phyloP scores from a whole-genome alignment of 345 rosid genomes.

The Aquilaria sinensis region DNA sequence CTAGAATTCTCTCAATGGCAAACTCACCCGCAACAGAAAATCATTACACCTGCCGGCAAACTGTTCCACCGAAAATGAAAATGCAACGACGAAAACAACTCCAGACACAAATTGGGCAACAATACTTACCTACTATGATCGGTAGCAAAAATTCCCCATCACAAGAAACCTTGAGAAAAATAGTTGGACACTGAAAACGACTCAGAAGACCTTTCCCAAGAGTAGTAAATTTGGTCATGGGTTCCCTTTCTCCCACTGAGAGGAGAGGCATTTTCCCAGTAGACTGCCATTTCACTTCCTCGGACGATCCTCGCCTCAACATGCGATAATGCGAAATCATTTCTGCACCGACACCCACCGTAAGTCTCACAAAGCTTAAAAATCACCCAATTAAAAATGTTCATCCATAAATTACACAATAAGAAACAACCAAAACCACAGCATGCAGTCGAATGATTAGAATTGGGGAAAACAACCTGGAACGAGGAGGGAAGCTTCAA shows the following conservation, averaged over 20 bases:
- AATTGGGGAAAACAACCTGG: constrained; percentile 39
- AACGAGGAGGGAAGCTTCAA: constrained; percentile 75
- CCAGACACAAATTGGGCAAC: background rate
- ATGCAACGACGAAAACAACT: background rate
- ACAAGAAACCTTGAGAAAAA: constrained; percentile 85
- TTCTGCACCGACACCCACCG: constrained; percentile 25
- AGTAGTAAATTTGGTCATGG: constrained; percentile 30
- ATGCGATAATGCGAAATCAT: constrained; percentile 42
- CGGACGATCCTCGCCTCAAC: constrained; percentile 40
- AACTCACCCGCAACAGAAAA: constrained; percentile 49
- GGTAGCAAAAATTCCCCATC: constrained; percentile 83
- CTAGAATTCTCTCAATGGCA: constrained; percentile 61
- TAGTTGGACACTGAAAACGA: constrained; percentile 67
- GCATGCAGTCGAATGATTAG: background rate
- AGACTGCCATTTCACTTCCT: constrained; percentile 27
- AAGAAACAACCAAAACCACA: no score
- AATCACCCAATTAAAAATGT: background rate
- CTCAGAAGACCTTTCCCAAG: constrained; percentile 49
- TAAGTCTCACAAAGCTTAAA: background rate
- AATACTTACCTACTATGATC: constrained; percentile 47
- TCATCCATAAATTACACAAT: no score
- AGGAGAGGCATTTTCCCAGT: constrained; percentile 18
- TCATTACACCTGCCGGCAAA: constrained; percentile 11
- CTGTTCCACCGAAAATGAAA: constrained; percentile 1
- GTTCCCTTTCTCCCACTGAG: constrained; percentile 13